phyloP scores from a whole-genome alignment of 176 grass and related monocot species.

The Leersia perrieri region DNA sequence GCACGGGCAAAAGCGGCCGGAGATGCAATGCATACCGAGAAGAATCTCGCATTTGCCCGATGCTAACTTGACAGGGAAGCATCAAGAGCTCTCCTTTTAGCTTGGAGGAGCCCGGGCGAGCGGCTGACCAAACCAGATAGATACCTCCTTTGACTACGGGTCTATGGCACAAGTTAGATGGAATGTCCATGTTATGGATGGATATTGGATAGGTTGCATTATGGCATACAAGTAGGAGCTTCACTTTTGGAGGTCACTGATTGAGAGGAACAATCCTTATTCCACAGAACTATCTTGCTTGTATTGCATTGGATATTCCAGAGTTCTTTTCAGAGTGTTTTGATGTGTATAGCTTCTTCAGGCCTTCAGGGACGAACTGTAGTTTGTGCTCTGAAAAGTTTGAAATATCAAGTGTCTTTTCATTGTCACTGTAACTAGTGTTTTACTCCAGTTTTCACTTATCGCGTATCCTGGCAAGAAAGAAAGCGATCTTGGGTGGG shows the following conservation, averaged over 20 bases:
- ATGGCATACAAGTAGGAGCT: constrained; percentile 26
- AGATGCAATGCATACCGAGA: background rate
- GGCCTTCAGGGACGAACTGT: background rate
- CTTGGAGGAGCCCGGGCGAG: background rate
- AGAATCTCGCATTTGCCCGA: constrained; percentile 34
- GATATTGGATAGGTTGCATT: constrained; percentile 8
- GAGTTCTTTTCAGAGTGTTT: background rate
- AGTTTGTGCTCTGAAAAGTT: background rate
- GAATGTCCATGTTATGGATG: constrained; percentile 1
- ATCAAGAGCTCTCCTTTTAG: constrained; percentile 7
- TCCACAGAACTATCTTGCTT: background rate
- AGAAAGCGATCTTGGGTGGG: constrained; percentile 7
- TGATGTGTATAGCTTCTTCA: background rate
- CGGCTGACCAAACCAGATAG: constrained; percentile 14
- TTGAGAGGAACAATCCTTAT: constrained; percentile 28
- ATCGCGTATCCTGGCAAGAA: background rate
- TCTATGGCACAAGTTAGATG: background rate
- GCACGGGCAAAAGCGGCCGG: constrained; percentile 26
- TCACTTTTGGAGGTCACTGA: constrained; percentile 39
- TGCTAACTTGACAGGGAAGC: constrained; percentile 34
- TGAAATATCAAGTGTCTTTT: background rate
- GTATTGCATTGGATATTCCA: constrained; percentile 19
- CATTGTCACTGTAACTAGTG: background rate
- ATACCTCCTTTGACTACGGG: constrained; percentile 34
- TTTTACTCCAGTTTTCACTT: constrained; percentile 20